These are phyloP conservation scores for Emiliania huxleyi DNA, from an alignment of 78 protist species.

Conservation along the genomic window DNA sequence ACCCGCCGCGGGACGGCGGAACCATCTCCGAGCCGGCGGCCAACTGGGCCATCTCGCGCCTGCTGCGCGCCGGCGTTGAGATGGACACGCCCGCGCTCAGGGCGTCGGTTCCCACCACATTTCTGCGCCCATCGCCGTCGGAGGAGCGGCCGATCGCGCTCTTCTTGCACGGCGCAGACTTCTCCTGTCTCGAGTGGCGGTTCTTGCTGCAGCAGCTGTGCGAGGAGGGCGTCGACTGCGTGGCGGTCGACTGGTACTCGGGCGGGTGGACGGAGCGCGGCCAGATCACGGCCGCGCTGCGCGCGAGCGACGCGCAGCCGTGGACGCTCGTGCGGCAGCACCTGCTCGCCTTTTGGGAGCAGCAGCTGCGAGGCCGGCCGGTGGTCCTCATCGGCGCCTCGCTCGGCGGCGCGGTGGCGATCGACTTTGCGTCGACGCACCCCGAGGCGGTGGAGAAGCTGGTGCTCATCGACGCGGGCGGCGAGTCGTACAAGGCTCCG, in stretches of 20 bases:
- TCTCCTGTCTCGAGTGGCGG: neutral
- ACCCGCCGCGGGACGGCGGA: too few species aligned
- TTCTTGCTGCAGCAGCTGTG: neutral
- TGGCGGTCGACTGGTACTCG: neutral
- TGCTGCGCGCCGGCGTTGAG: too few species aligned
- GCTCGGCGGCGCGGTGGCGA: neutral
- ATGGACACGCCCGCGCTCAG: too few species aligned
- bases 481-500: neutral
- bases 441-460: neutral
- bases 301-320: neutral
- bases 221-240: neutral
- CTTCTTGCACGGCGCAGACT: slow-evolving; percentile 8
- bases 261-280: neutral
- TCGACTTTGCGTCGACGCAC: neutral
- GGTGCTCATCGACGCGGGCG: slow-evolving; percentile 16
- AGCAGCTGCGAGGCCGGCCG: neutral
- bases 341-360: neutral
- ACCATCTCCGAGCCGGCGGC: too few species aligned
- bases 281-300: neutral
- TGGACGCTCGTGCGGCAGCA: neutral
- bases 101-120: too few species aligned
- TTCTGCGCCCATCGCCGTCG: too few species aligned
- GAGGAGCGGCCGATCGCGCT: too few species aligned
- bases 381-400: neutral
- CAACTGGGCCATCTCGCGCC: too few species aligned